Evolutionary conservation across 257 asterid genomes (phyloP), one percentile per base, ranked within the genome.

Genomic region (Nicotiana knightiana): DNA sequence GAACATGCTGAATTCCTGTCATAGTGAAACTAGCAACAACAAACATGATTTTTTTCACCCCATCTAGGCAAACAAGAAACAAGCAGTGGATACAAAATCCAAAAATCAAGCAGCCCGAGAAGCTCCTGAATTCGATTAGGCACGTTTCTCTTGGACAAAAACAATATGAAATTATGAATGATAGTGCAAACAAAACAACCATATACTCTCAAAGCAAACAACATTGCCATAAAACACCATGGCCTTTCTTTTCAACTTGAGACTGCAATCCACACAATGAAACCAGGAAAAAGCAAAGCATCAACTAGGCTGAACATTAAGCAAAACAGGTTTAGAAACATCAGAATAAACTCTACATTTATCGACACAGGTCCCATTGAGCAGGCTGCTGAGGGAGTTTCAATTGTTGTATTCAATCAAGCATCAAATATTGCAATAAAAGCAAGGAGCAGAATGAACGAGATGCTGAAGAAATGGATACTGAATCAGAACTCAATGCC

Each of bases 341-440:
- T 16, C 18, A 43, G 1, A 17, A 62, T 3, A 17, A 80, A 35
- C 43, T 64, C 12, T 1, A 54, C 11, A 30, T 35, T 32, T 16
- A 21, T 9, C 13, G n/a, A 37, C 61, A 66, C 89, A 92, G 95
- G 95, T 84, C 73, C 95, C 5, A 85, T 87, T 54, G 93, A 92
- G 46, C 93, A 89, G 48, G 97, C 93, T 70, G 97, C 93, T 8
- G 93, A 91, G 21, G 93, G 97, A 76, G 95, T 92, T 77, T 86
- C 97, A 16, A 92, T 91, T 81, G 97, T 94, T 70, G 80, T 92
- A 21, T 91, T 92, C 91, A 92, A 92, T 86, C 97, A 92, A 66
- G 89, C 89, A 16, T 92, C 97, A 9, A 87, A 90, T 58, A 87
- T 92, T 16, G 93, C 97, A 1, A 91, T 66, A 88, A 81, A 57